phyloP scores from a whole-genome alignment of 306 rosid genomes.

The Cicer arietinum region DNA sequence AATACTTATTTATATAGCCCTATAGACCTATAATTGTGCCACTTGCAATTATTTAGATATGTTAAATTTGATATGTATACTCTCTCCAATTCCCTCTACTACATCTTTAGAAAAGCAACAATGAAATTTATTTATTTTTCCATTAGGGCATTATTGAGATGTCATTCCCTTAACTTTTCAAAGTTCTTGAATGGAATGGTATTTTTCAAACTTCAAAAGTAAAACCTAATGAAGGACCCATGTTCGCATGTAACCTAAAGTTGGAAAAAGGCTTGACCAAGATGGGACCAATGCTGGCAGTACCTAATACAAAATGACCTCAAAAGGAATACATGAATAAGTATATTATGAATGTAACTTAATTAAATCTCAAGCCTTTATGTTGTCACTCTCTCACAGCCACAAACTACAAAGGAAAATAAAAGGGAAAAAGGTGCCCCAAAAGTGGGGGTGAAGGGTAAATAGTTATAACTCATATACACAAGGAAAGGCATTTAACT shows the following conservation, averaged over 20 bases:
- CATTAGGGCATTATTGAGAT: constrained; percentile 56
- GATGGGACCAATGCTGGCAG: constrained; percentile 67
- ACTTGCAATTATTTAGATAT: background rate
- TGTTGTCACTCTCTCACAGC: constrained; percentile 39
- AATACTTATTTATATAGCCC: background rate
- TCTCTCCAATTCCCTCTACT: background rate
- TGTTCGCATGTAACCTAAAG: constrained; percentile 78
- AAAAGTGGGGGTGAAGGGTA: constrained; percentile 37
- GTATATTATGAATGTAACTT: constrained; percentile 36
- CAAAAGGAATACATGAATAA: constrained; percentile 40
- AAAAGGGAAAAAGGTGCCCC: background rate
- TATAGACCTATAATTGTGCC: background rate
- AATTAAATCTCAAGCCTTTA: constrained; percentile 43
- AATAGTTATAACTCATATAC: constrained; percentile 40
- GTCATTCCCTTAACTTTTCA: constrained; percentile 51
- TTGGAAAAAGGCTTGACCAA: constrained; percentile 57
- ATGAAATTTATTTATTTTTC: background rate
- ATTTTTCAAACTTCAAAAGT: constrained; percentile 48
- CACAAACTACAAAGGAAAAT: constrained; percentile 36
- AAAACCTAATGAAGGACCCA: constrained; percentile 59
- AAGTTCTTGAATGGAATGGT: constrained; percentile 52
- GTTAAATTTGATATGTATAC: constrained; percentile 11
- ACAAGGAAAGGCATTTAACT: constrained; percentile 63
- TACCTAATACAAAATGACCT: constrained; percentile 46
- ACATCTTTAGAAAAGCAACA: background rate